Evolutionary conservation across 352 stramenopile species (phyloP), one percentile per base, ranked within the genome.

Genomic region (Globisporangium polare): DNA sequence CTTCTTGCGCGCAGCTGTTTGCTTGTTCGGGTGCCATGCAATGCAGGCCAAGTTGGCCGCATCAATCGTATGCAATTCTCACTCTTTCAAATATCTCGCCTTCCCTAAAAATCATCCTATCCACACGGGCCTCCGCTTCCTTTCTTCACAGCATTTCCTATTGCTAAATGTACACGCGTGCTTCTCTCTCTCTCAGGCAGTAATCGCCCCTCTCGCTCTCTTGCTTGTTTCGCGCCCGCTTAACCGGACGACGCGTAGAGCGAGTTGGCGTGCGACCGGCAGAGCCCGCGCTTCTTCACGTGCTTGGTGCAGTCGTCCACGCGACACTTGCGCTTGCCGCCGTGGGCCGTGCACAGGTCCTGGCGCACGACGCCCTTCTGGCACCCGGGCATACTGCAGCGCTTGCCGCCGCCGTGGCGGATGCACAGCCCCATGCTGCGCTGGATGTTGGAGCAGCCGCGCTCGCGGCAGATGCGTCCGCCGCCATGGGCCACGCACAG

Each of bases 401-500:
- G 83, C 68, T 90, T 90, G 62, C 88, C 86, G 41, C 86, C 88
- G 26, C 88, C 88, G 58, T 96, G 88, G 53, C 88, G 86, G 47
- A 94, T 92, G 74, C 88, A 96, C 52, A 94, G 65, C 8, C 86
- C 86, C 75, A 95, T 92, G 64, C 82, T 94, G 58, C 86, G 86
- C 64, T 92, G 86, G 63, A 92, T 95, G 60, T 94, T 93, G 26
- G 82, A 89, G 62, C 86, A 92, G 10, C 86, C 86, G 12, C 84
- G 78, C 10, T 81, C 78, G 53, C 78, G 82, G 64, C 86, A 95
- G 60, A 95, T 89, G 37, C 86, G 83, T 0, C 86, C 86, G 20
- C 86, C 86, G 13, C 86, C 86, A 54, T 95, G 86, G 6, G 86
- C 84, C 15, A 92, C 83, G n/a, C 86, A 95, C 9, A 95, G 69